A percentile compares a stretch with the other conserved stretches of the same genome.
Evolutionary conservation across 2,329 filamentous ascomycete species (phyloP).

Genomic region (Claviceps purpurea): DNA sequence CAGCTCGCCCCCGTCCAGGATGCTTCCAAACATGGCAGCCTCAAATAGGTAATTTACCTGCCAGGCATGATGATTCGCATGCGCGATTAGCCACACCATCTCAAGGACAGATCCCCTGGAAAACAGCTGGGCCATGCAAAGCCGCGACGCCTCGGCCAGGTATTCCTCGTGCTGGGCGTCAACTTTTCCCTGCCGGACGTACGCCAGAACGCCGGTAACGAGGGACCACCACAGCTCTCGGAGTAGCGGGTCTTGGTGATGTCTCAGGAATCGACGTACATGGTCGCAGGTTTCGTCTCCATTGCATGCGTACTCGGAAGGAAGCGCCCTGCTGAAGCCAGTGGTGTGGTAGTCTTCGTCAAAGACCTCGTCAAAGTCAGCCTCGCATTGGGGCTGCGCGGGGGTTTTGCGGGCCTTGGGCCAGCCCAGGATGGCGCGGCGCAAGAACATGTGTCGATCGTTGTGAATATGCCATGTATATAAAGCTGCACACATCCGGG

Average conservation of each 20-base stretch:
- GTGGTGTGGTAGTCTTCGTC: constrained; percentile 15
- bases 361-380: constrained; percentile 18
- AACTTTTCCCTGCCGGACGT: constrained; percentile 8
- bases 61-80: constrained; percentile 15
- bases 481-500: constrained; percentile 17
- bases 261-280: constrained; percentile 7
- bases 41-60: constrained; percentile 19
- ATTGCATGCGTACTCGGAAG: constrained; percentile 7
- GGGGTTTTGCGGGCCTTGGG: constrained; percentile 15
- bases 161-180: constrained; percentile 7
- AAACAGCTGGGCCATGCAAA: constrained; percentile 12
- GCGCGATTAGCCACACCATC: constrained; percentile 11
- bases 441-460: constrained; percentile 19
- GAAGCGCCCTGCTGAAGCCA: constrained; percentile 13
- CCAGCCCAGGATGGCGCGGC: constrained; percentile 17
- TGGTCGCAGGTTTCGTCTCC: constrained; percentile 11
- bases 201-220: constrained; percentile 9
- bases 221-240: constrained; percentile 8
- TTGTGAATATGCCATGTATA: constrained; percentile 21
- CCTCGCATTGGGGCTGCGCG: constrained; percentile 12
- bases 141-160: constrained; percentile 7
- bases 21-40: constrained; percentile 21
- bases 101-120: constrained; percentile 8
- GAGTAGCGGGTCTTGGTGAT: constrained; percentile 4
- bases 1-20: constrained; percentile 16